Base-by-base conservation (phyloP, 495 filamentous ascomycete genomes). In the Corynascus novoguineensis region DNA sequence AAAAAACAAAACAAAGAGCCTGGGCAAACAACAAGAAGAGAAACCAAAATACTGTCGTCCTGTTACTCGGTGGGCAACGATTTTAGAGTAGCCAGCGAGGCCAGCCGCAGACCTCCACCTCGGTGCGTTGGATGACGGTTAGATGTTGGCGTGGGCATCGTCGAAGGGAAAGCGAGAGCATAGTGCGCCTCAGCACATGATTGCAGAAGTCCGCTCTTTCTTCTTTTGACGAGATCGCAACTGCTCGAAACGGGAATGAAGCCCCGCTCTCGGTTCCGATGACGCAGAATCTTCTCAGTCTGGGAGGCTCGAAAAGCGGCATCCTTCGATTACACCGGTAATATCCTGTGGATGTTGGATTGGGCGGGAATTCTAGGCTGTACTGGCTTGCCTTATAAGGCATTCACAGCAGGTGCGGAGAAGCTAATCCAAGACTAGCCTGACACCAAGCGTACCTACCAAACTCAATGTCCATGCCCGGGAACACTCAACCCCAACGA, bases 21-120 rank as follows among this genome's bases (percentile, higher is more conserved):
- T 44, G 35, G 31, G 15, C 47, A 41, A 50, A 28, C 28, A 51
- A n/a, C n/a, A n/a, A n/a, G n/a, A n/a, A 41, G 55, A 45, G 40
- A 57, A 50, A 44, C 55, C 55, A 50, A 57, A 45, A 57, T 42
- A 17, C 44, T 32, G 32, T 14, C 42, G 0, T 19, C 17, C 35
- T 4, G 17, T 41, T n/a, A 31, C 19, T 12, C 10, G 31, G 52
- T 42, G 6, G 51, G 50, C 35, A 19, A 53, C 25, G 51, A 45
- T 24, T 53, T 5, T 14, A 17, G 22, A 32, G 31, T 34, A 42
- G 41, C 29, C 19, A 27, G 41, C 19, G 19, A 34, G 19, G 28
- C 25, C 28, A 17, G 47, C 17, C 47, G 29, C 5, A 31, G 12
- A 35, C 53, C 53, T 55, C 53, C 42, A 29, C 42, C 11, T 19